Evolutionary conservation across 1,139 yeast species (phyloP).

Genomic region (Hyphopichia fennica): DNA sequence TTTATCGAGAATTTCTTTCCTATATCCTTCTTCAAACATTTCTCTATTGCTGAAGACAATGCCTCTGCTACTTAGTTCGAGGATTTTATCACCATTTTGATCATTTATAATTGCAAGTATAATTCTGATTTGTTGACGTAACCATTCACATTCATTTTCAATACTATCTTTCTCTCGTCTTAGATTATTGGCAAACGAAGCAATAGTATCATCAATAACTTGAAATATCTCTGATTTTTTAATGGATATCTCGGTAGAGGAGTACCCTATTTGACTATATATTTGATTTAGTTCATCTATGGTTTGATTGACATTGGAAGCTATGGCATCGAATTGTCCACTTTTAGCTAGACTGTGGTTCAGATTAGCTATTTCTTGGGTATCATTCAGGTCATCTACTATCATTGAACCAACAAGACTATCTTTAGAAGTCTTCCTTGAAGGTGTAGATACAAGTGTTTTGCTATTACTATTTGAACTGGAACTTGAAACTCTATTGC

Average conservation of each 20-base stretch:
- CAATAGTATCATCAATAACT: slow-evolving; percentile 41
- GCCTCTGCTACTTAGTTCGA: slow-evolving; percentile 30
- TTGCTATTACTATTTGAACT: neutral
- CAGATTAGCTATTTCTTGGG: neutral
- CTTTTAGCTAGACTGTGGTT: slow-evolving; percentile 3
- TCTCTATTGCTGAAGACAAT: slow-evolving; percentile 29
- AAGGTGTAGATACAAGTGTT: slow-evolving; percentile 3
- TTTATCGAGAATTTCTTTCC: slow-evolving; percentile 25
- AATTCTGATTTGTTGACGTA: slow-evolving; percentile 43
- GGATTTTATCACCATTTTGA: slow-evolving; percentile 25
- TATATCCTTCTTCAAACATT: slow-evolving; percentile 34
- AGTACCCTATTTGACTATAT: slow-evolving; percentile 41
- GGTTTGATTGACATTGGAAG: slow-evolving; percentile 32
- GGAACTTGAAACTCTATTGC: neutral
- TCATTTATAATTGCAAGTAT: slow-evolving; percentile 46
- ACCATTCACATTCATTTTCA: slow-evolving; percentile 49
- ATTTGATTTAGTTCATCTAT: slow-evolving; percentile 33
- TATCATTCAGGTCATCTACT: neutral
- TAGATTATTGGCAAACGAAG: slow-evolving; percentile 30
- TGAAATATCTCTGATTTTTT: slow-evolving; percentile 42
- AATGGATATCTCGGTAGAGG: slow-evolving; percentile 29
- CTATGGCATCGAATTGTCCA: slow-evolving; percentile 24
- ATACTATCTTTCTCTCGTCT: slow-evolving; percentile 40
- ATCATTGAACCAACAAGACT: neutral
- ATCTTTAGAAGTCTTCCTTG: neutral